A percentile compares a stretch with the other conserved stretches of the same genome.
Evolutionary conservation across 192 early-diverging fungal genomes (phyloP).

Genomic region (Helicostylum pulchrum): DNA sequence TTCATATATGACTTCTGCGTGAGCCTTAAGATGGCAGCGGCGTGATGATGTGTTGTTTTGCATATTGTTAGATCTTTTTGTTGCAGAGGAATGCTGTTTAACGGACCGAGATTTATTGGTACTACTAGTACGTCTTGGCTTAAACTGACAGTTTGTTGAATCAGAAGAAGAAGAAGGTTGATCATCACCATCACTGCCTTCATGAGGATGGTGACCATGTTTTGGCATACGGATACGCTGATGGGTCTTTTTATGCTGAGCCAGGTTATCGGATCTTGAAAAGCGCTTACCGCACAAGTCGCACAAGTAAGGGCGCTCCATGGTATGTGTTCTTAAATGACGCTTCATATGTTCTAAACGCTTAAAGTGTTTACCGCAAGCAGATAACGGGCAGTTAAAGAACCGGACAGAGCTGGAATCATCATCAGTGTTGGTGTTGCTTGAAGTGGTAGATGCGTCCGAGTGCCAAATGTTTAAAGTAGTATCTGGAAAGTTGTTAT

Average conservation of each 20-base stretch:
- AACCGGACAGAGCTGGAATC: background rate
- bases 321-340: conserved; percentile 57
- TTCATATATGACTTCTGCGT: too few relatives aligned
- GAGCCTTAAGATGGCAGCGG: too few relatives aligned
- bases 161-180: too few relatives aligned
- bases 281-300: conserved; percentile 54
- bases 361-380: conserved; percentile 53
- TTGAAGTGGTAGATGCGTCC: too few relatives aligned
- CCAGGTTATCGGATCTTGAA: conserved; percentile 57
- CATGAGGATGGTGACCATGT: background rate
- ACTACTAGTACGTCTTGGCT: too few relatives aligned
- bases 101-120: too few relatives aligned
- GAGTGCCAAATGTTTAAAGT: background rate
- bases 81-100: too few relatives aligned
- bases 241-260: conserved; percentile 61
- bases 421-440: background rate
- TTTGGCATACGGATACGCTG: background rate
- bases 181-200: too few relatives aligned
- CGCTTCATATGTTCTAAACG: conserved; percentile 57
- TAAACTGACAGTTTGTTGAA: too few relatives aligned
- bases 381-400: conserved; percentile 50
- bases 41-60: too few relatives aligned
- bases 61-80: too few relatives aligned
- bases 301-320: conserved; percentile 58
- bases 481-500: background rate